A percentile compares a stretch with the other conserved stretches of the same genome.
phyloP scores from a whole-genome alignment of 169 alveolate genomes.

The Plasmodium chabaudi region DNA sequence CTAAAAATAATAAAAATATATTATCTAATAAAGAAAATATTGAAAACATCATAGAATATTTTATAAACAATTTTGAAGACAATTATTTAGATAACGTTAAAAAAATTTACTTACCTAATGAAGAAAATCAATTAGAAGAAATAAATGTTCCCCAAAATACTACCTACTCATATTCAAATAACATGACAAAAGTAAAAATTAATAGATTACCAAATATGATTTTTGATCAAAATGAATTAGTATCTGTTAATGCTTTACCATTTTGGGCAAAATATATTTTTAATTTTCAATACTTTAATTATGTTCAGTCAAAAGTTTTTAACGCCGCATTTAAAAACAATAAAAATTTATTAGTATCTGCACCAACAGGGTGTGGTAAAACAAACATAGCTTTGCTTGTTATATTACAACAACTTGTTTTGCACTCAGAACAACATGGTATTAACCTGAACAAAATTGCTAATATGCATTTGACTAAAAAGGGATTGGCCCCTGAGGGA shows the following conservation, averaged over 20 bases:
- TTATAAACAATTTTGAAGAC: slow-evolving; percentile 21
- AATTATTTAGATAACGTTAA: slow-evolving; percentile 32
- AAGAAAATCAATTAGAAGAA: slow-evolving; percentile 53
- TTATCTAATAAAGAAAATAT: slow-evolving; percentile 42
- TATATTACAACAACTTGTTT: slow-evolving; percentile 84
- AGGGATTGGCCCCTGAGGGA: not conserved
- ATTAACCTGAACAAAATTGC: slow-evolving; percentile 35
- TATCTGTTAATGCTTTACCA: slow-evolving; percentile 35
- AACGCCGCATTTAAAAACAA: slow-evolving; percentile 92
- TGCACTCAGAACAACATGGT: slow-evolving; percentile 41
- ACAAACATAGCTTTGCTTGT: slow-evolving; percentile 97
- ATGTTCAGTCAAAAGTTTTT: slow-evolving; percentile 93
- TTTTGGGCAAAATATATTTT: slow-evolving; percentile 63
- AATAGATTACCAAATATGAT: slow-evolving; percentile 49
- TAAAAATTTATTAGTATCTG: slow-evolving; percentile 96
- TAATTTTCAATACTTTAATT: slow-evolving; percentile 85
- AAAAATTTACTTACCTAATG: slow-evolving; percentile 69
- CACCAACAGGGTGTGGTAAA: slow-evolving; percentile 99
- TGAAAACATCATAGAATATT: slow-evolving; percentile 58
- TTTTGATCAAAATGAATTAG: slow-evolving; percentile 67
- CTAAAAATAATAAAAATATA: slow-evolving; percentile 12
- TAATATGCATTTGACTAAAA: slow-evolving; percentile 1
- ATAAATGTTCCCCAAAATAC: slow-evolving; percentile 60
- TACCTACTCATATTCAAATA: slow-evolving; percentile 32
- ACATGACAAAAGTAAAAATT: slow-evolving; percentile 57